phyloP scores from a whole-genome alignment of 306 rosid species.

The Alnus glutinosa region DNA sequence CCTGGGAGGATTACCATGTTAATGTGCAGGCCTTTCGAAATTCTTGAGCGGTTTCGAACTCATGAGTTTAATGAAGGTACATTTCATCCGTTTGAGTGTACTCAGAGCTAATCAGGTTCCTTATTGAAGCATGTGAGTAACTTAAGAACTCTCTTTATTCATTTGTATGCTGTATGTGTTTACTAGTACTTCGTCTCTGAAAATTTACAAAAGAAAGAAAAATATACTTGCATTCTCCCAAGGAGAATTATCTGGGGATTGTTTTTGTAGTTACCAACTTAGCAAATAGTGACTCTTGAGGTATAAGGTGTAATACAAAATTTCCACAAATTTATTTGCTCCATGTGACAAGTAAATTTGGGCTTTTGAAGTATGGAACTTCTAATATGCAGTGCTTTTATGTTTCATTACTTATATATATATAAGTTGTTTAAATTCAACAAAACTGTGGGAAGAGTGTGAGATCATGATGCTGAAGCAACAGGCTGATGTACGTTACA shows the following conservation, averaged over 20 bases:
- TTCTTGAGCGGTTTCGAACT: constrained; percentile 83
- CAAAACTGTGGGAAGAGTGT: neutral
- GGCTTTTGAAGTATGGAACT: neutral
- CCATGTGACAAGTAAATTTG: neutral
- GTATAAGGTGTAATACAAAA: too few species aligned
- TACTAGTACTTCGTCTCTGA: neutral
- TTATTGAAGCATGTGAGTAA: constrained; percentile 25
- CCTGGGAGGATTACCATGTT: constrained; percentile 12
- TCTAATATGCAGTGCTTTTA: neutral
- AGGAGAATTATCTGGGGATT: neutral
- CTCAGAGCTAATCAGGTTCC: constrained; percentile 68
- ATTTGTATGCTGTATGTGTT: neutral
- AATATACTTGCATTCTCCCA: neutral
- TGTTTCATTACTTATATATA: neutral
- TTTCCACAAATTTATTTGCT: neutral
- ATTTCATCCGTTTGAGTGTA: constrained; percentile 93
- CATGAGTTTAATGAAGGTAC: constrained; percentile 89
- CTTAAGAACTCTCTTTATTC: neutral
- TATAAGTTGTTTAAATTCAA: neutral
- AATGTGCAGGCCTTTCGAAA: constrained; percentile 71
- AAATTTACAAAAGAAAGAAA: neutral
- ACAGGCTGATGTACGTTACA: neutral
- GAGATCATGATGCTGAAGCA: neutral
- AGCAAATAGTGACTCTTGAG: neutral
- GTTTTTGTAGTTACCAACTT: too few species aligned